Percentiles rank a stretch among this genome's conserved stretches.
Evolutionary conservation across 345 rosid species (phyloP).

Genomic region (Gossypium thurberi): DNA sequence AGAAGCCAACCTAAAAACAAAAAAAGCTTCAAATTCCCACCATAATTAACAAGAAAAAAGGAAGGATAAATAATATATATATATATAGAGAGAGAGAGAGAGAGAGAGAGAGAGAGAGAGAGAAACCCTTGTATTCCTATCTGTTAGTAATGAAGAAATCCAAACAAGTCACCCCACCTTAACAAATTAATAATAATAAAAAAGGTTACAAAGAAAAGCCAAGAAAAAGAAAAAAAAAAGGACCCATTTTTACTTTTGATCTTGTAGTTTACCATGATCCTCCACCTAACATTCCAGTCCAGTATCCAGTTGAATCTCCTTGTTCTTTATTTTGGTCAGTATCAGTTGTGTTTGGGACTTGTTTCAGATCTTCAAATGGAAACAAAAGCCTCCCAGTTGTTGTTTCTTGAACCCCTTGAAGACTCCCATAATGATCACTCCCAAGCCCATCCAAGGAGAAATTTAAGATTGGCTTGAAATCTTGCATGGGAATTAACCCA

Average conservation of each 20-base stretch:
- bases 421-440: slow-evolving; percentile 36
- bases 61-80: neutral
- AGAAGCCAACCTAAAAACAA: slow-evolving; percentile 42
- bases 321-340: slow-evolving; percentile 40
- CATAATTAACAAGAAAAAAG: slow-evolving; percentile 15
- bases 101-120: neutral
- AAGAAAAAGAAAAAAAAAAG: slow-evolving; percentile 14
- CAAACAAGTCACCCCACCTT: slow-evolving; percentile 35
- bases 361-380: slow-evolving; percentile 92
- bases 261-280: slow-evolving; percentile 67
- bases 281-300: slow-evolving; percentile 94
- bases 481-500: slow-evolving; percentile 57
- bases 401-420: slow-evolving; percentile 36
- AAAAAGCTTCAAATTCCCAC: slow-evolving; percentile 33
- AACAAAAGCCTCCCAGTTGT: slow-evolving; percentile 61
- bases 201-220: slow-evolving; percentile 16
- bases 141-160: slow-evolving; percentile 41
- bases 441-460: slow-evolving; percentile 77
- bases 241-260: slow-evolving; percentile 24
- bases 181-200: slow-evolving; percentile 10
- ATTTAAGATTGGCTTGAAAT: slow-evolving; percentile 66
- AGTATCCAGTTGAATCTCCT: slow-evolving; percentile 61
- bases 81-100: no score
- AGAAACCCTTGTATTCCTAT: slow-evolving; percentile 23
- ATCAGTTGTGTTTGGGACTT: slow-evolving; percentile 43